Conservation (phyloP, 192 early-diverging fungal genomes). For the Paraglomus brasilianum region DNA sequence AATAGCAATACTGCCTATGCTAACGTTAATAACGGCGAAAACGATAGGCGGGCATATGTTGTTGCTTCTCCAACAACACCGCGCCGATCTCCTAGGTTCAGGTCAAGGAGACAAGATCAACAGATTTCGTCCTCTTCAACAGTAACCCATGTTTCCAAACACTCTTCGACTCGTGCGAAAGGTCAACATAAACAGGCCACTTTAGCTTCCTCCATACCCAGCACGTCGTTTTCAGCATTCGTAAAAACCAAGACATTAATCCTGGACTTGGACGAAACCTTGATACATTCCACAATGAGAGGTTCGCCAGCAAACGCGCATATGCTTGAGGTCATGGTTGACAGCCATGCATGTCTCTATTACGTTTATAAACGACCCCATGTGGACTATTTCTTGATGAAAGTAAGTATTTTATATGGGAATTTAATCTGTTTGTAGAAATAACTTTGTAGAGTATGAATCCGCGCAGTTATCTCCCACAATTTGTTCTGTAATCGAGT, state of each 20-base stretch:
- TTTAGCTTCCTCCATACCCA: constrained; percentile 10
- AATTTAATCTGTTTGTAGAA: neutral
- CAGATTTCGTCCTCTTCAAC: constrained; percentile 12
- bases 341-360: constrained; percentile 79
- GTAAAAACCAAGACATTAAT: constrained; percentile 61
- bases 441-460: neutral
- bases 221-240: constrained; percentile 11
- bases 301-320: constrained; percentile 65
- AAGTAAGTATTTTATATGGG: constrained; percentile 46
- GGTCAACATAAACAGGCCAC: neutral
- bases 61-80: neutral
- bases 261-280: constrained; percentile 77
- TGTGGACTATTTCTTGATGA: constrained; percentile 81
- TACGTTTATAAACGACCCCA: constrained; percentile 90
- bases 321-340: constrained; percentile 81
- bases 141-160: neutral
- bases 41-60: neutral
- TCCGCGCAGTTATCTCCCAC: no score
- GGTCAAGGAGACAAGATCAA: constrained; percentile 23
- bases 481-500: neutral
- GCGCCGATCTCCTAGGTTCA: constrained; percentile 22
- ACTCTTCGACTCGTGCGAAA: neutral
- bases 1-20: constrained; percentile 7
- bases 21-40: neutral
- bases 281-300: constrained; percentile 76